Evolutionary conservation across 2,329 filamentous ascomycete genomes (phyloP).

Genomic region (Fusarium siculi): DNA sequence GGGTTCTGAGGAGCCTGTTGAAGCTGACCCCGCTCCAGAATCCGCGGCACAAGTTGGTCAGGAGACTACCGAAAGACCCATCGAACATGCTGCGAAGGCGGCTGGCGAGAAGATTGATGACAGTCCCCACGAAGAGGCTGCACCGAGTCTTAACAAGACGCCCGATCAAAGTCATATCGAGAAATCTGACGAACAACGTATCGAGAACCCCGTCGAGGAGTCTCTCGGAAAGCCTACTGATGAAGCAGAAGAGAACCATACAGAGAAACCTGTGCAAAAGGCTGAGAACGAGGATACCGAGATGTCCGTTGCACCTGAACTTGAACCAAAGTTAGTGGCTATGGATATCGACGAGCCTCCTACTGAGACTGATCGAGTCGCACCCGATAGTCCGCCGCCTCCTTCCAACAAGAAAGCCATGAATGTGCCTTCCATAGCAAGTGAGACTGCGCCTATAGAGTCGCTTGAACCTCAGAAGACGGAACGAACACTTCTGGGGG

Average conservation of each 20-base stretch:
- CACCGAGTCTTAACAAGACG: not conserved
- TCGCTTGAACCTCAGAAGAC: slow-evolving; percentile 5
- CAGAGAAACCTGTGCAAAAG: not conserved
- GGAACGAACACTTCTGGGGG: slow-evolving; percentile 1
- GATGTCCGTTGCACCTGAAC: slow-evolving; percentile 23
- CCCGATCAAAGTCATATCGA: not conserved
- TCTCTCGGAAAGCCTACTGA: not conserved
- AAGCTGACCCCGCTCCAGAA: not conserved
- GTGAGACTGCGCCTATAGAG: not conserved
- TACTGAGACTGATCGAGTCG: slow-evolving; percentile 1
- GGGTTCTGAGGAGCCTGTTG: slow-evolving; percentile 7
- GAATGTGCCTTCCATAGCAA: not conserved
- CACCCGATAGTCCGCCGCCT: slow-evolving; percentile 12
- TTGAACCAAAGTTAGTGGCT: slow-evolving; percentile 54
- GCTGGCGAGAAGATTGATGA: not conserved
- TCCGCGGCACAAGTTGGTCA: not conserved
- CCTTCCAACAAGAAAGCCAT: slow-evolving; percentile 2
- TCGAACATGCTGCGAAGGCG: not conserved
- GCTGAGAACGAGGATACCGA: not conserved
- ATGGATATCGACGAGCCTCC: slow-evolving; percentile 52
- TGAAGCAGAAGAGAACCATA: not conserved
- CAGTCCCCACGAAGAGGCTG: not conserved
- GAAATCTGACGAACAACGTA: not conserved
- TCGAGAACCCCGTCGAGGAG: slow-evolving; percentile 3
- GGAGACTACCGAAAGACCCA: not conserved